Percentiles rank a stretch among this genome's conserved stretches.
These are phyloP conservation scores for Ustilago xerochloae DNA, from an alignment of 1,284 basidiomycete species.

Conservation along the genomic window DNA sequence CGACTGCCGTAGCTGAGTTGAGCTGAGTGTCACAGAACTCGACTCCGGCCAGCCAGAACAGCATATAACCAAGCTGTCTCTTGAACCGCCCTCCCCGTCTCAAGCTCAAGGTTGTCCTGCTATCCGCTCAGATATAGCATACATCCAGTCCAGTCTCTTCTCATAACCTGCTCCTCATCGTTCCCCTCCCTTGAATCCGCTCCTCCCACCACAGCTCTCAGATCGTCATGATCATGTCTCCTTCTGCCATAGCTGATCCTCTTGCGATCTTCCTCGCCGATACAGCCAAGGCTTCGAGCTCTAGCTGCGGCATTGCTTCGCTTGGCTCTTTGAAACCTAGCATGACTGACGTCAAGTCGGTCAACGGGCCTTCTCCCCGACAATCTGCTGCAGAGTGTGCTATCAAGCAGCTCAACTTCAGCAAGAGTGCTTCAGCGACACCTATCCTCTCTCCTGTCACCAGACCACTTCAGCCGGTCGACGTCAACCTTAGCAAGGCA, in stretches of 20 bases:
- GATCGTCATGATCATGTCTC: conserved; percentile 26
- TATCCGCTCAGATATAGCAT: not conserved
- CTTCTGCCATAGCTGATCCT: not conserved
- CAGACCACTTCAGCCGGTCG: conserved; percentile 22
- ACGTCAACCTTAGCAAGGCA: conserved; percentile 22
- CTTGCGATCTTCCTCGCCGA: not conserved
- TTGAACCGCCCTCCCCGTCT: not conserved
- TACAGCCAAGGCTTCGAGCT: not conserved
- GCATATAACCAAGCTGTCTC: conserved; percentile 11
- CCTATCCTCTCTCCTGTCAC: not conserved
- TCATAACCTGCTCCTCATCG: not conserved
- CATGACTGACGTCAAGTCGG: no score
- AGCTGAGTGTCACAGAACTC: no score
- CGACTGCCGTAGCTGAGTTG: no score
- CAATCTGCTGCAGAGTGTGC: not conserved
- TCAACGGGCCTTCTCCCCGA: not conserved
- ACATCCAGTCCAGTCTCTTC: not conserved
- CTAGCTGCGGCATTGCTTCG: not conserved
- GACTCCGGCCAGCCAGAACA: no score
- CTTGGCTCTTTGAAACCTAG: not conserved
- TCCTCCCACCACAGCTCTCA: not conserved
- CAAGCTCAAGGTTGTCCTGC: no score
- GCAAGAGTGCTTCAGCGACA: not conserved
- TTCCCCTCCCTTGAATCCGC: not conserved
- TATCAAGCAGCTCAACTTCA: not conserved